Conservation (phyloP, 2,329 filamentous ascomycete species). For the Aphanoascus verrucosus region DNA sequence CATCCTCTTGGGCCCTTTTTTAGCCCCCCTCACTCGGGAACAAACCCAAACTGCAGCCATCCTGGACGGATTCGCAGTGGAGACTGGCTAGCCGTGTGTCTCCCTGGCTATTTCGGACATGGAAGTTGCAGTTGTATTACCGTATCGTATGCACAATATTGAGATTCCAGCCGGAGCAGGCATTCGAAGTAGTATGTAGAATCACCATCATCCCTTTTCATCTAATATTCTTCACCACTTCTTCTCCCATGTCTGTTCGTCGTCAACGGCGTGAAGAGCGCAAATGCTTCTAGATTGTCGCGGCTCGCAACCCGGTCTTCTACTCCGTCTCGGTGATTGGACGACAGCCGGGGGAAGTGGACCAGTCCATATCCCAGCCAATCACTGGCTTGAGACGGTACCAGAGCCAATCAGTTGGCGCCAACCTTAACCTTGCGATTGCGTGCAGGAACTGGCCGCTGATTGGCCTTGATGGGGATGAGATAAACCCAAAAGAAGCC, state of each 20-base stretch:
- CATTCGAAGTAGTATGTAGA: too few relatives aligned
- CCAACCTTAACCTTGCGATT: neutral
- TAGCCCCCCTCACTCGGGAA: slow-evolving; percentile 3
- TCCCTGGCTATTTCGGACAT: neutral
- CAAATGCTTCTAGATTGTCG: too few relatives aligned
- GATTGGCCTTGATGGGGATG: neutral
- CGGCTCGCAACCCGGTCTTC: too few relatives aligned
- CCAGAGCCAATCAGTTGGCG: neutral
- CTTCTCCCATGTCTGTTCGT: too few relatives aligned
- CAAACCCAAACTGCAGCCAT: slow-evolving; percentile 4
- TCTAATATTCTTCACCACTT: neutral
- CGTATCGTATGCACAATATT: too few relatives aligned
- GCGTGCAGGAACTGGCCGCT: neutral
- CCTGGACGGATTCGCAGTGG: slow-evolving; percentile 1
- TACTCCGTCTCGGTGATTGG: too few relatives aligned
- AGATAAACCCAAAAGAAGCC: too few relatives aligned
- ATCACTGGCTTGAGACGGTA: neutral
- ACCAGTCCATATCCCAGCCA: neutral
- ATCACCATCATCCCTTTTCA: neutral
- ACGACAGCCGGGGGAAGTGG: too few relatives aligned
- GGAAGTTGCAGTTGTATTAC: neutral
- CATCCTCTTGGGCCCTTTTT: neutral
- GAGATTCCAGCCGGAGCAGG: too few relatives aligned
- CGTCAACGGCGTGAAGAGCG: too few relatives aligned
- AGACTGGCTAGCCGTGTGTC: neutral